phyloP scores from a whole-genome alignment of 495 filamentous ascomycete species.

The Penicillium psychrofluorescens region DNA sequence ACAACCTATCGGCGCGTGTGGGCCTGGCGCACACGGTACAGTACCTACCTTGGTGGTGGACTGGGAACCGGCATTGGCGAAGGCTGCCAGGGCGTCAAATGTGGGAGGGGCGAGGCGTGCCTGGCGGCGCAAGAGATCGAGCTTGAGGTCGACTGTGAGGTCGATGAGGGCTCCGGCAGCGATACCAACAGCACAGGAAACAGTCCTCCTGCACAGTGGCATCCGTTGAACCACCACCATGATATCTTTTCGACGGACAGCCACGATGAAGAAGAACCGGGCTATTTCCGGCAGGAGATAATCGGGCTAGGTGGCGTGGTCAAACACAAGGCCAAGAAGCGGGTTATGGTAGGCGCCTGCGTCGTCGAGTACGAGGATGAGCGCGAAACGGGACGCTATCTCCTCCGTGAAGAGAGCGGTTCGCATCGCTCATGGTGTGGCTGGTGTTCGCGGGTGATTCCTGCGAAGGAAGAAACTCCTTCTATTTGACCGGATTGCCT shows the following conservation, averaged over 20 bases:
- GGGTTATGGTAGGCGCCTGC: conserved; percentile 69
- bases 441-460: conserved; percentile 43
- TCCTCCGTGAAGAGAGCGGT: conserved; percentile 54
- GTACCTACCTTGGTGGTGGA: conserved; percentile 62
- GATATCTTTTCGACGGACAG: conserved; percentile 12
- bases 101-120: conserved; percentile 64
- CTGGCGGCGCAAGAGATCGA: conserved; percentile 66
- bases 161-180: conserved; percentile 39
- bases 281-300: conserved; percentile 77
- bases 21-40: conserved; percentile 84
- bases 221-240: conserved; percentile 10
- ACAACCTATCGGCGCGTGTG: conserved; percentile 73
- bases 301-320: conserved; percentile 80
- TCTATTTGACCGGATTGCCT: not conserved
- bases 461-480: conserved; percentile 19
- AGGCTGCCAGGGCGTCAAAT: conserved; percentile 78
- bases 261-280: conserved; percentile 43
- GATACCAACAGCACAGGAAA: conserved; percentile 11
- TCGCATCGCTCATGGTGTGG: conserved; percentile 43
- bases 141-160: conserved; percentile 73
- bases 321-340: conserved; percentile 72
- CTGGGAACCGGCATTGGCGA: conserved; percentile 83
- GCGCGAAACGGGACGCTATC: conserved; percentile 51
- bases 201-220: conserved; percentile 5
- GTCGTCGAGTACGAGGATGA: conserved; percentile 81